Evolutionary conservation across 2,329 filamentous ascomycete genomes (phyloP).

Genomic region (Diaporthe citriasiana): DNA sequence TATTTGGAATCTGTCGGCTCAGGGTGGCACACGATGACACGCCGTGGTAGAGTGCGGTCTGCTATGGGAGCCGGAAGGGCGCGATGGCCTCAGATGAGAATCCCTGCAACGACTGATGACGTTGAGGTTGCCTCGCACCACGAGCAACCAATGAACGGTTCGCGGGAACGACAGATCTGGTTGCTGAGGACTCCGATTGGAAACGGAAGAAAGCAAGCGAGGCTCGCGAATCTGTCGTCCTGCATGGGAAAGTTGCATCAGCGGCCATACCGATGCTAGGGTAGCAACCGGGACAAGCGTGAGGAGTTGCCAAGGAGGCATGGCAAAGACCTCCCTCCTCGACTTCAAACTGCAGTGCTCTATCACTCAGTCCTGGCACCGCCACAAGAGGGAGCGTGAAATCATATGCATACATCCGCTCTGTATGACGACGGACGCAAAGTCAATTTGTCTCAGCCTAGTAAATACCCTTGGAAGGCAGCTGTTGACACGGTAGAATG

Average conservation of each 20-base stretch:
- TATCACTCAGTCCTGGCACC: background rate
- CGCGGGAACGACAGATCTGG: background rate
- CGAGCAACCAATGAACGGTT: background rate
- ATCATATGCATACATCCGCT: background rate
- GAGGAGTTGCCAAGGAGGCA: background rate
- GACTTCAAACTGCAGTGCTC: background rate
- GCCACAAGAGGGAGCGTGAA: background rate
- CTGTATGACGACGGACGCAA: slow-evolving; percentile 1
- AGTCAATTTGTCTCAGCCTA: slow-evolving; percentile 13
- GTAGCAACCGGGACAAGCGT: background rate
- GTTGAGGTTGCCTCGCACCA: background rate
- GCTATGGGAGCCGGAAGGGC: background rate
- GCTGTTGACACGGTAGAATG: background rate
- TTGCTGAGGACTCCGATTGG: slow-evolving; percentile 29
- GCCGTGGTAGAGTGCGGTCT: background rate
- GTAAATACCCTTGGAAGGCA: background rate
- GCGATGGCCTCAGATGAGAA: background rate
- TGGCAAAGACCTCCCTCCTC: background rate
- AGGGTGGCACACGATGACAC: slow-evolving; percentile 2
- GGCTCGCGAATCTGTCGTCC: slow-evolving; percentile 37
- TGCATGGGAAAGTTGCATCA: slow-evolving; percentile 34
- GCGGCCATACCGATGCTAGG: slow-evolving; percentile 14
- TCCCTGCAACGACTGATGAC: background rate
- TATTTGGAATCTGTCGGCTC: slow-evolving; percentile 17
- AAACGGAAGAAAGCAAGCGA: slow-evolving; percentile 25